Percentiles rank a stretch among this genome's conserved stretches.
These are phyloP conservation scores for Volvox africanus DNA, from an alignment of 139 green algal species.

Conservation along the genomic window DNA sequence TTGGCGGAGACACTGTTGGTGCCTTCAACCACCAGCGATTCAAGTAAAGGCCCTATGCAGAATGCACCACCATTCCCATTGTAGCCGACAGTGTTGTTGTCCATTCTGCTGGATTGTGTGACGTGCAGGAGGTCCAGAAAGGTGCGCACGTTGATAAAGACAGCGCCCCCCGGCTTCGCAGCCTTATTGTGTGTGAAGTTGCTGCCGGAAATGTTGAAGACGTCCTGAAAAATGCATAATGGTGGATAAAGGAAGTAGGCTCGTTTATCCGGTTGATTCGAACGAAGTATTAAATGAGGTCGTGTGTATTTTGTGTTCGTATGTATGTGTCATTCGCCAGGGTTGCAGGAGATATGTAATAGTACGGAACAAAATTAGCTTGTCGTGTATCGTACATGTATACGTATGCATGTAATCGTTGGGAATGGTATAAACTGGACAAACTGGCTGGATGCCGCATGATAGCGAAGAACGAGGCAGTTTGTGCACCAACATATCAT, in stretches of 20 bases:
- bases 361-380: too few relatives aligned
- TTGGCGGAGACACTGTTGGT: not conserved
- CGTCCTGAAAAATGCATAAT: not conserved
- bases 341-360: not conserved
- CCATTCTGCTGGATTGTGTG: not conserved
- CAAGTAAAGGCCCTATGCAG: not conserved
- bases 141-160: not conserved
- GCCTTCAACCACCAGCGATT: not conserved
- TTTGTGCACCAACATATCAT: too few relatives aligned
- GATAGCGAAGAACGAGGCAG: too few relatives aligned
- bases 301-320: not conserved
- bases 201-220: not conserved
- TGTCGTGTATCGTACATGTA: too few relatives aligned
- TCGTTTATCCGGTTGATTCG: not conserved
- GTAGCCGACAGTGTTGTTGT: not conserved
- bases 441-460: too few relatives aligned
- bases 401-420: too few relatives aligned
- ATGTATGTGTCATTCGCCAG: not conserved
- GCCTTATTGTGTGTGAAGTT: not conserved
- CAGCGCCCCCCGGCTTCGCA: not conserved
- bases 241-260: not conserved
- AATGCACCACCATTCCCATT: not conserved
- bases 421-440: too few relatives aligned
- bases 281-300: not conserved
- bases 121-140: not conserved